Conservation (phyloP, 345 rosid species). For the Pistacia vera region DNA sequence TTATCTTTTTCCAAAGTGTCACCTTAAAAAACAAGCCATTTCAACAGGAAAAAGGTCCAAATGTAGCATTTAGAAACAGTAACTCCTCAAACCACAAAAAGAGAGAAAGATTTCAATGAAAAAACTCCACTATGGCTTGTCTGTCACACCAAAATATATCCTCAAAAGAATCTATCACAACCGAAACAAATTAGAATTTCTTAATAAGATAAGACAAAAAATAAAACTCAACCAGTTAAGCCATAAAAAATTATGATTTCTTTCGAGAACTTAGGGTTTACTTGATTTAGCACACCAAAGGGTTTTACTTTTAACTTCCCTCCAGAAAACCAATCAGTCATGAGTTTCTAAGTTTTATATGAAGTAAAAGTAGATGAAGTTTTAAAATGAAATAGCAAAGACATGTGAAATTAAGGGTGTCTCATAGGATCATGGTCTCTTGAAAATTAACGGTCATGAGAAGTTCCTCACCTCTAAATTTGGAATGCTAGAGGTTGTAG, state of each 20-base stretch:
- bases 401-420: slow-evolving; percentile 17
- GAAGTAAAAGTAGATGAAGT: neutral
- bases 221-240: neutral
- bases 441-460: slow-evolving; percentile 50
- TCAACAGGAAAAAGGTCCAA: neutral
- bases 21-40: neutral
- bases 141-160: neutral
- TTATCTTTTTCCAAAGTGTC: neutral
- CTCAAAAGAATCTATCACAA: neutral
- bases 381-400: slow-evolving; percentile 21
- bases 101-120: neutral
- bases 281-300: slow-evolving; percentile 1
- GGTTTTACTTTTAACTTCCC: slow-evolving; percentile 1
- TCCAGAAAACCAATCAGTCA: neutral
- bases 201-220: neutral
- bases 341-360: neutral
- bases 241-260: neutral
- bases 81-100: neutral
- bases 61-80: neutral
- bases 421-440: slow-evolving; percentile 31
- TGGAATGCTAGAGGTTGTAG: slow-evolving; percentile 57
- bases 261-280: neutral
- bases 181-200: too few relatives aligned
- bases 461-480: slow-evolving; percentile 76
- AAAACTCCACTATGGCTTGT: neutral